Evolutionary conservation across 768 basidiomycete genomes (phyloP).

Genomic region (Lactarius hatsudake): DNA sequence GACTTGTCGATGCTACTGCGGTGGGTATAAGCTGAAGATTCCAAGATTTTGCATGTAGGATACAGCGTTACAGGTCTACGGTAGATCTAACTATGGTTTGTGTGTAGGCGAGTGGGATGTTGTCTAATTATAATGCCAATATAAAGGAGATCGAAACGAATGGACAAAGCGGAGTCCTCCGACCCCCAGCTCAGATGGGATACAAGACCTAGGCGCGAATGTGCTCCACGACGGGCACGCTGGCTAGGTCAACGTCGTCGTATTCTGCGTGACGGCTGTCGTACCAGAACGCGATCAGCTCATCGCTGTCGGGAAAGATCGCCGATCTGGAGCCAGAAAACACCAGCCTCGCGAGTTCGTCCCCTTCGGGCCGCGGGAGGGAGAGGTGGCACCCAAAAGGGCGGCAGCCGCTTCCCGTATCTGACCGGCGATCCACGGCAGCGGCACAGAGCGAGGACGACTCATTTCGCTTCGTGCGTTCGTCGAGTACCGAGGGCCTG

Average conservation of each 20-base stretch:
- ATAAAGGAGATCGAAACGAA: background rate
- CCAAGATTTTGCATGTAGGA: background rate
- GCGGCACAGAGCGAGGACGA: conserved; percentile 22
- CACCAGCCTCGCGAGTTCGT: conserved; percentile 23
- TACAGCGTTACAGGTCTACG: background rate
- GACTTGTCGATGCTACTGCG: conserved; percentile 9
- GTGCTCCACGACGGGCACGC: conserved; percentile 14
- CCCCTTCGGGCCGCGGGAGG: conserved; percentile 14
- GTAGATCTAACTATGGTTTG: background rate
- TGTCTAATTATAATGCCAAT: background rate
- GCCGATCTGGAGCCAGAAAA: conserved; percentile 24
- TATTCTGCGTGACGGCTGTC: conserved; percentile 24
- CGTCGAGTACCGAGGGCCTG: conserved; percentile 25
- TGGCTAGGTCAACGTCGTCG: conserved; percentile 17
- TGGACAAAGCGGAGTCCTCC: background rate
- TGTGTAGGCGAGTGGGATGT: background rate
- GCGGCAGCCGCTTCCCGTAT: background rate
- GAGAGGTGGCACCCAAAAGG: conserved; percentile 25
- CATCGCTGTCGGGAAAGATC: conserved; percentile 23
- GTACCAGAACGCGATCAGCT: conserved; percentile 27
- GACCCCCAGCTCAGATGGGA: no score
- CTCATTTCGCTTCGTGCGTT: background rate
- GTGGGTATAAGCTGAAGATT: background rate
- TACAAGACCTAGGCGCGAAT: background rate
- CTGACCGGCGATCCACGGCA: background rate